phyloP scores from a whole-genome alignment of 768 basidiomycete species.

The Lentinus brumalis region DNA sequence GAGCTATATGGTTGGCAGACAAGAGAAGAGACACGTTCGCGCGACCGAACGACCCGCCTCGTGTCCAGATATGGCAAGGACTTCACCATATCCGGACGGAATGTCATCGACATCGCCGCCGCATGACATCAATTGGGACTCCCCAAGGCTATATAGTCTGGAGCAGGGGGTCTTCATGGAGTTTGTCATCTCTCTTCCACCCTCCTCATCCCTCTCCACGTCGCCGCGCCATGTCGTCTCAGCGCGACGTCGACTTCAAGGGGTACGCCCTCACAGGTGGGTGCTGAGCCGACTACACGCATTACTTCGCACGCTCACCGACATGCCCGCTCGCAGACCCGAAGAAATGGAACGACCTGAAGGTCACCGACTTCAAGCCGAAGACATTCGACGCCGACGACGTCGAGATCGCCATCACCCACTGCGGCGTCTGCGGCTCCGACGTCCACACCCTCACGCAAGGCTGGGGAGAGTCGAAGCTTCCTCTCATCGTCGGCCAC shows the following conservation, averaged over 20 bases:
- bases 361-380: slow-evolving; percentile 51
- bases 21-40: too few relatives aligned
- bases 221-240: neutral
- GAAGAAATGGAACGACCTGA: slow-evolving; percentile 39
- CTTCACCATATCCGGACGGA: too few relatives aligned
- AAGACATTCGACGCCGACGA: slow-evolving; percentile 56
- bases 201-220: too few relatives aligned
- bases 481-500: slow-evolving; percentile 39
- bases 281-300: neutral
- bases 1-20: too few relatives aligned
- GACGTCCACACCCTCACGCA: slow-evolving; percentile 51
- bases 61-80: too few relatives aligned
- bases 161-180: too few relatives aligned
- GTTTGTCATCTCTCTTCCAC: too few relatives aligned
- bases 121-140: too few relatives aligned
- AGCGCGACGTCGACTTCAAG: slow-evolving; percentile 21
- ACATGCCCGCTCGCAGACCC: slow-evolving; percentile 13
- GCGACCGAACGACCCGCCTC: too few relatives aligned
- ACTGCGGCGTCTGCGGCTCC: slow-evolving; percentile 52
- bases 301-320: neutral
- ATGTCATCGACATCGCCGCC: too few relatives aligned
- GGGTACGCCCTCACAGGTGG: slow-evolving; percentile 29
- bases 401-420: slow-evolving; percentile 55
- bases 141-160: too few relatives aligned
- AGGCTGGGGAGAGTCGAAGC: slow-evolving; percentile 38